Base-by-base conservation (phyloP, 2,329 filamentous ascomycete species). In the Fusarium poae region DNA sequence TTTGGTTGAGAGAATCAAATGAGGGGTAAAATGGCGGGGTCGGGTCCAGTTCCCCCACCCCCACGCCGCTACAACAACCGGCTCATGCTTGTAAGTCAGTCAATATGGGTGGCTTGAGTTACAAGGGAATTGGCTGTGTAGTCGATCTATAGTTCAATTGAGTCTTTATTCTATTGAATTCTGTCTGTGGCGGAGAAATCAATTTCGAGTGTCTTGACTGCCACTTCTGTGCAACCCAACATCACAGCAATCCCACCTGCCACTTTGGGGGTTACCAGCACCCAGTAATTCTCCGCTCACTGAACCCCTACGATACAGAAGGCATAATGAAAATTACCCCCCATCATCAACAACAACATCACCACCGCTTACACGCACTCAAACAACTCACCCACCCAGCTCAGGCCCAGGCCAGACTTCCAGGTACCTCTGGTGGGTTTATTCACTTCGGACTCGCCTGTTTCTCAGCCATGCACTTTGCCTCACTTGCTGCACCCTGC, bases 251-350 rank as follows among this genome's bases (percentile, higher is more conserved):
- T 40, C n/a, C 32, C 21, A 37, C 42, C 37, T 49, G 35, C 62
- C 53, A 74, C 70, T 74, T 74, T 74, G 72, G 72, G 72, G 72
- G 71, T 51, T 51, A 55, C 49, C 45, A 46, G 30, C 32, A 25
- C 32, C 39, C 35, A 54, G 51, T 44, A 57, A 65, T 62, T 62
- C 55, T 44, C 61, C 67, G 50, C 60, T 71, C 62, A 52, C 40
- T 46, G n/a, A 30, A 11, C n/a, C 32, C 6, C 32, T 50, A 25
- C 32, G n/a, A n/a, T 27, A 20, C 21, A 20, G 32, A 12, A 27
- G 32, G 29, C 30, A 25, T 18, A 23, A 43, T 25, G 39, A 35
- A 40, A 23, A 15, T 23, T 48, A 48, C 37, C 50, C 50, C 55
- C 58, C 55, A 59, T 59, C 57, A 59, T 59, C 57, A 59, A 32